Base-by-base conservation (phyloP, 2,329 filamentous ascomycete genomes). In the Dothiorella sarmentorum region DNA sequence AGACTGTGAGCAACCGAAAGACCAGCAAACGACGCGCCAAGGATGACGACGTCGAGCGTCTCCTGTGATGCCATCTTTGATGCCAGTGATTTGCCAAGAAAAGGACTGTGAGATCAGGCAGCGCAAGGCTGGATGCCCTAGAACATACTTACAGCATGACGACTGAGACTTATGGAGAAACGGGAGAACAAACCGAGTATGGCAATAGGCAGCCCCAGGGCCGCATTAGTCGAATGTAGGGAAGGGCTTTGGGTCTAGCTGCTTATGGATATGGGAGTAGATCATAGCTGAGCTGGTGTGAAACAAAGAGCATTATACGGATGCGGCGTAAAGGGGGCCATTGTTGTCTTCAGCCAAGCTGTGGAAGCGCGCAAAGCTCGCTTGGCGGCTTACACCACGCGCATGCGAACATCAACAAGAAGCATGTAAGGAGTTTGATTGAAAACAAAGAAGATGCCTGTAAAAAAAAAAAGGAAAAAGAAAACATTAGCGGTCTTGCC, bases 21-120 rank as follows among this genome's bases (percentile, higher is more conserved):
- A 20, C 73, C 73, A 27, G 64, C 69, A 61, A 72, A 75, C 0
- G 73, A 75, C 10, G 66, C 70, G 5, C 73, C 73, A 7, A 75
- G 68, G 55, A 76, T 68, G 40, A 75, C 62, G 56, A 75, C 71
- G 60, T 74, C 71, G 26, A 72, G 61, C 4, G 66, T 63, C 44
- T 69, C 38, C 18, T 29, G 49, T n/a, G 5, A 9, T 5, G n/a
- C 17, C 49, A 53, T 53, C 15, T 15, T 20, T 18, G n/a, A n/a
- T 17, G 29, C 15, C 10, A 13, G 22, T 3, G 20, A 29, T 15
- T 63, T 20, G n/a, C 24, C 49, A 53, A 53, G 22, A 40, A 4
- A 4, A 35, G 4, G 15, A 17, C 2, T 7, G 6, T 7, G 24
- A 11, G 17, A 7, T 20, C 24, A 15, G 5, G 49, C 33, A 53